Percentiles rank a stretch among this genome's conserved stretches.
Evolutionary conservation across 2,329 filamentous ascomycete species (phyloP).

Genomic region (Catunica adiposa): DNA sequence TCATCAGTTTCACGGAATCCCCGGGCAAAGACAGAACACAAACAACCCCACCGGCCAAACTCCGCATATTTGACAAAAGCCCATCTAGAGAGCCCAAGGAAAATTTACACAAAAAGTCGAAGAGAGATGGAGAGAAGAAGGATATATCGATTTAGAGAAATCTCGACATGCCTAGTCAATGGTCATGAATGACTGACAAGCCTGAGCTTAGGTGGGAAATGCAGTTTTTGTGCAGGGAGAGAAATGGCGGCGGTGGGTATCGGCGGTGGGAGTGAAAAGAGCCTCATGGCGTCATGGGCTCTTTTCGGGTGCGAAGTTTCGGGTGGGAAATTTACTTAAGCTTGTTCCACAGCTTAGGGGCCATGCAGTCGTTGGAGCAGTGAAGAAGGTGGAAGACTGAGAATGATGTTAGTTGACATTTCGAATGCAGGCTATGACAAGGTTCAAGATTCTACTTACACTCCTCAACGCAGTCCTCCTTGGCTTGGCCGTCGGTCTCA

Average conservation of each 20-base stretch:
- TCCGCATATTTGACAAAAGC: not conserved
- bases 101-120: not conserved
- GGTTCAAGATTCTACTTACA: slow-evolving; percentile 47
- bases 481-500: slow-evolving; percentile 53
- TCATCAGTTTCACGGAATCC: not conserved
- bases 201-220: not conserved
- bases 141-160: not conserved
- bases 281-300: slow-evolving; percentile 6
- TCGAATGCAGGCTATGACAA: not conserved
- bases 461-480: slow-evolving; percentile 97
- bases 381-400: slow-evolving; percentile 96
- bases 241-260: not conserved
- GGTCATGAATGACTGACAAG: not conserved
- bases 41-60: not conserved
- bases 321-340: slow-evolving; percentile 56
- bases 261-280: slow-evolving; percentile 7
- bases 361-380: slow-evolving; percentile 84
- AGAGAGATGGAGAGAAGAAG: not conserved
- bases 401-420: not conserved
- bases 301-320: not conserved
- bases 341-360: slow-evolving; percentile 83
- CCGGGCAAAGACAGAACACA: not conserved
- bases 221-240: not conserved
- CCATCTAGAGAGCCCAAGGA: too few relatives aligned
- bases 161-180: not conserved